A percentile compares a stretch with the other conserved stretches of the same genome.
phyloP scores from a whole-genome alignment of 139 green algal genomes.

The Chlorella ohadii region DNA sequence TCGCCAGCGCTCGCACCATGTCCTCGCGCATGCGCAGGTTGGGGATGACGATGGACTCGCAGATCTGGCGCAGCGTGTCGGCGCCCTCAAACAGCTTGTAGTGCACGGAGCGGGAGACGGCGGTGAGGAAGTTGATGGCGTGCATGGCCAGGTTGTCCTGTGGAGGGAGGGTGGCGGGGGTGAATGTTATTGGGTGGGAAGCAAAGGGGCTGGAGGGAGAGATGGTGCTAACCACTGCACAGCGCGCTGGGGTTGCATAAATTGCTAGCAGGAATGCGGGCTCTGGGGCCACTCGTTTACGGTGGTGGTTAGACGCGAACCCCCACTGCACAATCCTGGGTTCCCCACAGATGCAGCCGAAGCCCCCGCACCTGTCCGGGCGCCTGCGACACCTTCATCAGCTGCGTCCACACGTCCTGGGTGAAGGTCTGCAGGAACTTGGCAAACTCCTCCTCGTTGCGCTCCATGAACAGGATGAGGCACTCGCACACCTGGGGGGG shows the following conservation, averaged over 20 bases:
- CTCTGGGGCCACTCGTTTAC: too few relatives aligned
- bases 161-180: neutral
- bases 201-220: neutral
- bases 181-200: neutral
- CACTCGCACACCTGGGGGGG: slow-evolving; percentile 48
- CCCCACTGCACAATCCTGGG: too few relatives aligned
- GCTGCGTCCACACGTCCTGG: slow-evolving; percentile 88
- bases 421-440: slow-evolving; percentile 86
- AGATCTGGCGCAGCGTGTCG: slow-evolving; percentile 74
- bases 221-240: too few relatives aligned
- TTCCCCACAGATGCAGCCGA: too few relatives aligned
- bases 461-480: slow-evolving; percentile 90
- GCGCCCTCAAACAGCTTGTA: slow-evolving; percentile 80
- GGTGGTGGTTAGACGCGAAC: too few relatives aligned
- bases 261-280: too few relatives aligned
- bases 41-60: slow-evolving; percentile 89
- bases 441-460: slow-evolving; percentile 97
- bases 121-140: slow-evolving; percentile 94
- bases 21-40: slow-evolving; percentile 76
- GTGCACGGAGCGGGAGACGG: slow-evolving; percentile 87
- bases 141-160: slow-evolving; percentile 94
- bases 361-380: slow-evolving; percentile 52
- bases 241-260: too few relatives aligned
- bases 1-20: slow-evolving; percentile 45
- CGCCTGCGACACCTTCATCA: slow-evolving; percentile 73